Evolutionary conservation across 345 rosid species (phyloP).

Genomic region (Zanthoxylum bungeanum): DNA sequence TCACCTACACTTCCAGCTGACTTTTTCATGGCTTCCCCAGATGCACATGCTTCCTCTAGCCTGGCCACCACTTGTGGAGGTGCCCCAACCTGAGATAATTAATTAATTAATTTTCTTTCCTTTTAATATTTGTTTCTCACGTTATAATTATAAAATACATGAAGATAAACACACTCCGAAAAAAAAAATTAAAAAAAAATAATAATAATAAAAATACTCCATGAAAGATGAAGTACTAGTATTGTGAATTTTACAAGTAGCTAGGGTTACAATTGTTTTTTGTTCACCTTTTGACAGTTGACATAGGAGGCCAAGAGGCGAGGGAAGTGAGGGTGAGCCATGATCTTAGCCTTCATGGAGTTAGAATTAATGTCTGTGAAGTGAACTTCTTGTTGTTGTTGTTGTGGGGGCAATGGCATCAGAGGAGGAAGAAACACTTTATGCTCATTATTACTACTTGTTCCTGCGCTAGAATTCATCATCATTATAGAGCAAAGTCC

Average conservation of each 20-base stretch:
- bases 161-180: too few relatives aligned
- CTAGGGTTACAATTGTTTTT: too few relatives aligned
- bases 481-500: slow-evolving; percentile 21
- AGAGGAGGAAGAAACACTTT: slow-evolving; percentile 2
- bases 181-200: too few relatives aligned
- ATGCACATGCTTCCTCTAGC: slow-evolving; percentile 35
- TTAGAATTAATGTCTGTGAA: slow-evolving; percentile 12
- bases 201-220: too few relatives aligned
- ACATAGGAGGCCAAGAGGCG: slow-evolving; percentile 40
- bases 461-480: slow-evolving; percentile 14
- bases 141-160: too few relatives aligned
- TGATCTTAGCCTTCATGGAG: slow-evolving; percentile 33
- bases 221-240: too few relatives aligned
- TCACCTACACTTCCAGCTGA: slow-evolving; percentile 24
- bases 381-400: neutral
- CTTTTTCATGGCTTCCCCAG: slow-evolving; percentile 24
- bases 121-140: too few relatives aligned
- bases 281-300: slow-evolving; percentile 43
- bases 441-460: neutral
- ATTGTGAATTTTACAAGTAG: too few relatives aligned
- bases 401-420: neutral
- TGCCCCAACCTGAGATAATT: slow-evolving; percentile 38
- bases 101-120: too few relatives aligned
- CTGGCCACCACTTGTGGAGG: slow-evolving; percentile 43
- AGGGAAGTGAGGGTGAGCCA: slow-evolving; percentile 43